phyloP scores from a whole-genome alignment of 2,329 filamentous ascomycete species.

The Fusarium sp. region DNA sequence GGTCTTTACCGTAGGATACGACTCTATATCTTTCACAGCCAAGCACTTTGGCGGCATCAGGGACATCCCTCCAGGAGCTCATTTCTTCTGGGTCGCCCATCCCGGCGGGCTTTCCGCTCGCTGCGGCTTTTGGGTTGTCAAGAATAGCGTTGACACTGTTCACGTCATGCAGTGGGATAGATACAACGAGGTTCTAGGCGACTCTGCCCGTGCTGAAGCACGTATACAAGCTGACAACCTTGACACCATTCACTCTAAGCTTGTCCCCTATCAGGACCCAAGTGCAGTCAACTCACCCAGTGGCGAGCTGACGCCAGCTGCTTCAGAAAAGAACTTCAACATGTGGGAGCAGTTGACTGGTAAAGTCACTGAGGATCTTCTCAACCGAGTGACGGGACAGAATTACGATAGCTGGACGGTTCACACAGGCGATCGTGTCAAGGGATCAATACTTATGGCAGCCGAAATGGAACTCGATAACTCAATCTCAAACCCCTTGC shows the following conservation, averaged over 20 bases:
- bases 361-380: constrained; percentile 61
- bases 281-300: constrained; percentile 43
- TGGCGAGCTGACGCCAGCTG: constrained; percentile 38
- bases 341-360: constrained; percentile 70
- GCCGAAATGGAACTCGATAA: constrained; percentile 59
- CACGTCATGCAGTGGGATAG: constrained; percentile 70
- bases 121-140: constrained; percentile 71
- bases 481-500: constrained; percentile 54
- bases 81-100: constrained; percentile 73
- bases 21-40: constrained; percentile 65
- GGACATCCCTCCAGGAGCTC: constrained; percentile 68
- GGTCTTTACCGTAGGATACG: constrained; percentile 68
- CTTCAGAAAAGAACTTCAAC: constrained; percentile 48
- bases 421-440: constrained; percentile 68
- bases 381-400: constrained; percentile 64
- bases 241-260: constrained; percentile 56
- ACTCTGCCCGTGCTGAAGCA: constrained; percentile 64
- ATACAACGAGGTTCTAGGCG: constrained; percentile 68
- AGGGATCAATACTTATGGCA: constrained; percentile 58
- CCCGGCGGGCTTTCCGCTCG: constrained; percentile 64
- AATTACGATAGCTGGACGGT: constrained; percentile 64
- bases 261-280: constrained; percentile 63
- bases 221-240: constrained; percentile 62
- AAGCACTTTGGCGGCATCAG: constrained; percentile 68
- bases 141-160: constrained; percentile 54